Base-by-base conservation (phyloP, 352 stramenopile species). In the Aphanomyces euteiches region DNA sequence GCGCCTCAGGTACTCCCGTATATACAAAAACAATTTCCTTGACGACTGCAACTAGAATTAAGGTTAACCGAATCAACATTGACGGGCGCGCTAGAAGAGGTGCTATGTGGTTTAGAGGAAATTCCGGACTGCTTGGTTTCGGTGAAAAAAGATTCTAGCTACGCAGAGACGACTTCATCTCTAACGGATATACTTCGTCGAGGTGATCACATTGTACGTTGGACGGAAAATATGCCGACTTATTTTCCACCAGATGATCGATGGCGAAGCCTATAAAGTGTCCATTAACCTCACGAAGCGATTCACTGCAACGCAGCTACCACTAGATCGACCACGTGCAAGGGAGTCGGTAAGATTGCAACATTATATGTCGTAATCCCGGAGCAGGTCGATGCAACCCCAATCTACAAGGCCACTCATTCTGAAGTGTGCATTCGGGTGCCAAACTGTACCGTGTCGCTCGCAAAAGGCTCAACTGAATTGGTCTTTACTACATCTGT, bases 211-310 rank as follows among this genome's bases (percentile, higher is more conserved):
- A 70, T 70, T 39, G 64, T 70, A 58, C n/a, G 28, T 40, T 28
- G 28, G 28, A 28, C 28, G 28, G 45, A 53, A 15, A 19, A n/a
- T 53, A 53, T 53, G 34, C 1, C 54, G 21, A 61, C 17, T 13
- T 38, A n/a, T 5, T 68, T 45, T 34, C 15, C 45, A 3, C 6
- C 34, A 70, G 64, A 54, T 61, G 64, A 70, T 70, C 34, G 43
- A 70, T 36, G 64, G 64, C 54, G 64, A 70, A 70, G 43, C 53
- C 17, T 61, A 61, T 34, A 70, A 70, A n/a, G 64, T 70, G 5
- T 70, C 64, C 3, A 38, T 17, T 50, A 70, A 70, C 19, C 64
- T 50, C 2, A 37, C 64, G 6, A 54, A 56, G 39, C 64, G 64
- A n/a, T 70, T 70, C 47, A 47, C 59, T 34, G 64, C 64, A 21